A percentile compares a stretch with the other conserved stretches of the same genome.
phyloP scores from a whole-genome alignment of 306 rosid genomes.

The Acacia melanoxylon region DNA sequence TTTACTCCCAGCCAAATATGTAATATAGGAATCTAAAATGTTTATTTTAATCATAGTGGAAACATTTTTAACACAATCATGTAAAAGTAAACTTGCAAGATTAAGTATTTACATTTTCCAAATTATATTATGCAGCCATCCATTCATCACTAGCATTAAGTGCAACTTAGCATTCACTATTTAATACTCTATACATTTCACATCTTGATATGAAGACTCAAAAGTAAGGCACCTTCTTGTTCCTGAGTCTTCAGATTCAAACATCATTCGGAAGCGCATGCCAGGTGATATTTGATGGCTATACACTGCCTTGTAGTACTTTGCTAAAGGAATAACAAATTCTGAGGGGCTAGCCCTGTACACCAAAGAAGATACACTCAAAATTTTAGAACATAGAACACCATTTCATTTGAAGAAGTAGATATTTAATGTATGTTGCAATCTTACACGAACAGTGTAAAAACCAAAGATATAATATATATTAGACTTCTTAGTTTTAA shows the following conservation, averaged over 20 bases:
- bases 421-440: constrained; percentile 1
- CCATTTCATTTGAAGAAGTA: constrained; percentile 7
- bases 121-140: constrained; percentile 20
- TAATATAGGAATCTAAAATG: background rate
- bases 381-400: constrained; percentile 7
- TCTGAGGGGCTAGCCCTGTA: constrained; percentile 99
- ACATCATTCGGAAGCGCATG: constrained; percentile 98
- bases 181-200: background rate
- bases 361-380: constrained; percentile 14
- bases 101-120: constrained; percentile 14
- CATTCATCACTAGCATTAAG: constrained; percentile 8
- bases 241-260: constrained; percentile 97
- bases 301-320: constrained; percentile 95
- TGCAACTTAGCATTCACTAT: background rate
- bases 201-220: constrained; percentile 6
- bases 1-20: background rate
- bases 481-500: background rate
- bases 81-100: constrained; percentile 9
- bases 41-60: background rate
- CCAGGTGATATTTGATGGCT: constrained; percentile 89
- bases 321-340: constrained; percentile 95
- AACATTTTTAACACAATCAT: background rate
- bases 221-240: constrained; percentile 79
- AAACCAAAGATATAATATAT: background rate
- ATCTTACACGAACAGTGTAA: constrained; percentile 3